Percentiles rank a stretch among this genome's conserved stretches.
Conservation (phyloP, 2,329 filamentous ascomycete genomes). For the Didymella keratinophila region DNA sequence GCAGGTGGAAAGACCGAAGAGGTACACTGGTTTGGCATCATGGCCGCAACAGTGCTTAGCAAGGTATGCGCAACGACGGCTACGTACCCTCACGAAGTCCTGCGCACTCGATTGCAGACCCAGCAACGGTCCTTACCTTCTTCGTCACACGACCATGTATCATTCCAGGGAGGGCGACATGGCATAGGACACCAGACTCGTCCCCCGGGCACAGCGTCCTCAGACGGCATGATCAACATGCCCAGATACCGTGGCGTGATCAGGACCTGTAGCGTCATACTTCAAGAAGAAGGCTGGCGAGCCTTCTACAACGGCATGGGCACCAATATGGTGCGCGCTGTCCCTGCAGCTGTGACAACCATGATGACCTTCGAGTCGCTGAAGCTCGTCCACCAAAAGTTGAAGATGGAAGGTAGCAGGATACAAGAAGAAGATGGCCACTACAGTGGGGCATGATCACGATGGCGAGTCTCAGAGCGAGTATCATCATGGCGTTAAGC, state of each 20-base stretch:
- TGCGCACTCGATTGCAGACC: slow-evolving; percentile 91
- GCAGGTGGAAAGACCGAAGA: slow-evolving; percentile 64
- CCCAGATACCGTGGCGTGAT: slow-evolving; percentile 77
- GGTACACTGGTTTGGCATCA: slow-evolving; percentile 81
- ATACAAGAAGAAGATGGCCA: slow-evolving; percentile 30
- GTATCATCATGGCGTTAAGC: slow-evolving; percentile 29
- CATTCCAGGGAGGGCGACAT: slow-evolving; percentile 52
- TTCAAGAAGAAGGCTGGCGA: slow-evolving; percentile 91
- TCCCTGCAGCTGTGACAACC: slow-evolving; percentile 94
- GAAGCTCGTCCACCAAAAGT: slow-evolving; percentile 58
- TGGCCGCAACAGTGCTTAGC: slow-evolving; percentile 88
- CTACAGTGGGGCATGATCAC: slow-evolving; percentile 5
- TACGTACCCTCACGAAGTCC: slow-evolving; percentile 96
- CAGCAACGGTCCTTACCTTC: slow-evolving; percentile 74
- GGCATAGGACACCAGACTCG: slow-evolving; percentile 53
- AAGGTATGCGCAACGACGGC: slow-evolving; percentile 94
- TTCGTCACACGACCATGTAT: slow-evolving; percentile 58
- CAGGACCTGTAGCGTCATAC: slow-evolving; percentile 82
- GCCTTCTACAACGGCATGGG: slow-evolving; percentile 98
- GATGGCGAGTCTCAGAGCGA: neutral
- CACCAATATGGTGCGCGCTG: slow-evolving; percentile 94
- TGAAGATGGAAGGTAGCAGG: slow-evolving; percentile 61
- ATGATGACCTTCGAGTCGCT: slow-evolving; percentile 95
- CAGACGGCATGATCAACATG: slow-evolving; percentile 64
- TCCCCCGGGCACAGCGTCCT: slow-evolving; percentile 57